Evolutionary conservation across 345 rosid genomes (phyloP).

Genomic region (Gossypium stocksii): DNA sequence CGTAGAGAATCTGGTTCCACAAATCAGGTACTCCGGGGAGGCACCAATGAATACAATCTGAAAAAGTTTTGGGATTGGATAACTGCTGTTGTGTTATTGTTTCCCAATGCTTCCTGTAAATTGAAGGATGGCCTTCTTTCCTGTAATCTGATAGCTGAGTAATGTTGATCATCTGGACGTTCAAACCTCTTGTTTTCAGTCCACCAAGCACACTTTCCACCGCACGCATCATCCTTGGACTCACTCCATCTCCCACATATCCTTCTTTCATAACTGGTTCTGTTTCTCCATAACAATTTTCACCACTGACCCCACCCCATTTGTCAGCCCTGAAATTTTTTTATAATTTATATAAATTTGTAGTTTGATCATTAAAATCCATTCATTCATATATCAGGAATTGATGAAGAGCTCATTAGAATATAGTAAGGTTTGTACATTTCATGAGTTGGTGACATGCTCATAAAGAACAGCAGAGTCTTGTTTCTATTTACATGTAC

Average conservation of each 20-base stretch:
- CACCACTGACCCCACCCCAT: slow-evolving; percentile 54
- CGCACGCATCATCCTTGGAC: slow-evolving; percentile 44
- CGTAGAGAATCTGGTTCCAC: slow-evolving; percentile 86
- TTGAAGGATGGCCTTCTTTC: slow-evolving; percentile 78
- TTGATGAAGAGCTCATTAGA: too few relatives aligned
- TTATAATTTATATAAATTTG: too few relatives aligned
- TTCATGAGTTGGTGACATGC: slow-evolving; percentile 87
- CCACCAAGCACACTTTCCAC: slow-evolving; percentile 40
- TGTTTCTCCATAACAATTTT: slow-evolving; percentile 62
- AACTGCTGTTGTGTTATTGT: slow-evolving; percentile 41
- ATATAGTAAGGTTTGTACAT: slow-evolving; percentile 31
- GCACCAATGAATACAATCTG: slow-evolving; percentile 95
- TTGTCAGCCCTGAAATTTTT: slow-evolving; percentile 47
- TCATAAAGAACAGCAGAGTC: slow-evolving; percentile 70
- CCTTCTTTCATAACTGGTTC: slow-evolving; percentile 42
- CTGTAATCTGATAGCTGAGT: slow-evolving; percentile 73
- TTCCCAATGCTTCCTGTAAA: slow-evolving; percentile 70
- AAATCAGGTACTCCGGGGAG: slow-evolving; percentile 93
- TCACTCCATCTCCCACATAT: slow-evolving; percentile 56
- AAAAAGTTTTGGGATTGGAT: slow-evolving; percentile 50
- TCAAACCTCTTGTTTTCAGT: slow-evolving; percentile 43
- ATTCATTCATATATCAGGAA: too few relatives aligned
- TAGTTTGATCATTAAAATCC: too few relatives aligned
- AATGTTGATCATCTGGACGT: slow-evolving; percentile 60
- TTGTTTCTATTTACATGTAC: slow-evolving; percentile 52